Base-by-base conservation (phyloP, 129 eudicot genomes). In the Artemisia annua region DNA sequence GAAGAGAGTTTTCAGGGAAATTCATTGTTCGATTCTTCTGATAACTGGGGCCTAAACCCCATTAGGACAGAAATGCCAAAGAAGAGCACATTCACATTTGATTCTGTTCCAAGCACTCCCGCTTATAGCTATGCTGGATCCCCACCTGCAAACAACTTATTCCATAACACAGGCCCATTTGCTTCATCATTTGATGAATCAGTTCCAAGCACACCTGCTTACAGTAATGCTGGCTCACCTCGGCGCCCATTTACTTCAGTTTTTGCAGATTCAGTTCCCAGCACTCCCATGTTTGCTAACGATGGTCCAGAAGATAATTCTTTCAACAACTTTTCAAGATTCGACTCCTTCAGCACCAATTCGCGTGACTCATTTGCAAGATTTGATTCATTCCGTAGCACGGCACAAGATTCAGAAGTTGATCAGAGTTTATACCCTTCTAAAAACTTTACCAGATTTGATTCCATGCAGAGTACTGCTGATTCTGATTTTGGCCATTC, bases 41-140 rank as follows among this genome's bases (percentile, higher is more conserved):
- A 86, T 48, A 75, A 73, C 58, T 92, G 90, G 88, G 89, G 86
- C 35, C 79, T 92, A 68, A 81, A 81, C 68, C 91, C 89, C 11
- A 87, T 87, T 19, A 90, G 62, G 82, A 89, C 92, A 6, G 89
- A 83, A 44, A 17, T 71, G 39, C 67, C 78, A 63, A 89, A 80
- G 69, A 62, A 73, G 70, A 73, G 57, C 77, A 73, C 70, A 19
- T 28, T 49, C 70, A 1, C 4, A 50, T 82, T 84, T 74, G 96
- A 91, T 68, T 91, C 97, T 62, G 91, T 88, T 51, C 93, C 93
- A 13, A 79, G 96, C 81, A 92, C 98, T 46, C 95, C 97, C 52
- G 72, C 79, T 20, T 86, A 79, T 69, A 84, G 83, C 54, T 79
- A 83, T 18, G 72, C 75, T 26, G 83, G 78, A 82, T 80, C 90